Percentiles rank a stretch among this genome's conserved stretches.
These are phyloP conservation scores for Microbotryum scabiosae DNA, from an alignment of 1,284 basidiomycete genomes.

Conservation along the genomic window DNA sequence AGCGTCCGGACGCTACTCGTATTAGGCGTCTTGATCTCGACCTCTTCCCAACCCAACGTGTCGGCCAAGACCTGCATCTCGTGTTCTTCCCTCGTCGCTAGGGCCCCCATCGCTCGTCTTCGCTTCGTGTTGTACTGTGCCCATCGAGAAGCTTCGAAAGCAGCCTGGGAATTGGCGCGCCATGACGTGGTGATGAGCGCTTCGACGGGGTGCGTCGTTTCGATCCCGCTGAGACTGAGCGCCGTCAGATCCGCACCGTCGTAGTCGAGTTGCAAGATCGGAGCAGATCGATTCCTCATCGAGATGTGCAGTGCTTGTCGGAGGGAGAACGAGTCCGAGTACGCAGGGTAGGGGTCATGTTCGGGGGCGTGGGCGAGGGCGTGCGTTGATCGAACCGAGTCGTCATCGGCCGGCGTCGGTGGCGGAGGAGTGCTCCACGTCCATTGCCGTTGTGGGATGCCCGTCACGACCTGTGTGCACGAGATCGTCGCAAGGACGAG, in stretches of 20 bases:
- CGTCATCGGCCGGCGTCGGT: too few relatives aligned
- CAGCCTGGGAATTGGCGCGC: slow-evolving; percentile 15
- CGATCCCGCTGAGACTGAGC: slow-evolving; percentile 6
- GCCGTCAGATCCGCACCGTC: slow-evolving; percentile 12
- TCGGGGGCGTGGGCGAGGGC: too few relatives aligned
- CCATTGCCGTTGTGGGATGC: too few relatives aligned
- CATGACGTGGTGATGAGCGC: slow-evolving; percentile 3
- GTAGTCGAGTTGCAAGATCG: slow-evolving; percentile 22
- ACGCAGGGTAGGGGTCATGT: too few relatives aligned
- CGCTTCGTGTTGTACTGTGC: slow-evolving; percentile 4
- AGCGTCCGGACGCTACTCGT: slow-evolving; percentile 67
- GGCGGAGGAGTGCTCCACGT: too few relatives aligned
- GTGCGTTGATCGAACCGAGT: too few relatives aligned
- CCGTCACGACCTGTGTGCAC: too few relatives aligned
- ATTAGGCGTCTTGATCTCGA: slow-evolving; percentile 46
- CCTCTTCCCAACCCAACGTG: slow-evolving; percentile 26
- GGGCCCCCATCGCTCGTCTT: not conserved
- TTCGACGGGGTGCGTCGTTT: slow-evolving; percentile 1
- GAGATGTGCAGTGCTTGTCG: slow-evolving; percentile 30
- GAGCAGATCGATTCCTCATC: slow-evolving; percentile 2
- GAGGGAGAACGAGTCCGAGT: slow-evolving; percentile 14
- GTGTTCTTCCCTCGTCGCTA: not conserved
- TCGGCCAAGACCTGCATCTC: slow-evolving; percentile 2
- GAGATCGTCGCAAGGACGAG: too few relatives aligned
- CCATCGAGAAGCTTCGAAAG: slow-evolving; percentile 20